Evolutionary conservation across 2,329 filamentous ascomycete species (phyloP).

Genomic region (Stylonectria norvegica): DNA sequence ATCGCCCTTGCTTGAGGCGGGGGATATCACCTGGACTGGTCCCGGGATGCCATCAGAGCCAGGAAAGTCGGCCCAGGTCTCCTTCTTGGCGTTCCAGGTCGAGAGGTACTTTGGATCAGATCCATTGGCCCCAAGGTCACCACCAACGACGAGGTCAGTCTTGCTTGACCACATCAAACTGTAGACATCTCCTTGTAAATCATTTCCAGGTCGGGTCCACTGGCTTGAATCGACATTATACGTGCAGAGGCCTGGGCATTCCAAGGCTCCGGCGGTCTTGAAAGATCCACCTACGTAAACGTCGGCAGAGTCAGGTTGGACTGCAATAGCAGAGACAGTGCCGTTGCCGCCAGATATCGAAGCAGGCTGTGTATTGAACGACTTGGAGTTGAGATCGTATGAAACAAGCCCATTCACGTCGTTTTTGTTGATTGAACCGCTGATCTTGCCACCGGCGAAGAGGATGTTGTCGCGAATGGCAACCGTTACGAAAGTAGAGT

Average conservation of each 20-base stretch:
- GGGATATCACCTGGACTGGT: constrained; percentile 70
- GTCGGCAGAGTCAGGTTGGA: constrained; percentile 66
- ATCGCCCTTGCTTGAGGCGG: constrained; percentile 67
- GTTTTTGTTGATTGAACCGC: constrained; percentile 62
- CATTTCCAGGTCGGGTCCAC: constrained; percentile 77
- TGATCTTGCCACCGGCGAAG: constrained; percentile 78
- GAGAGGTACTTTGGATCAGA: constrained; percentile 63
- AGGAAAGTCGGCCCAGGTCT: constrained; percentile 64
- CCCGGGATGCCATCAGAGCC: constrained; percentile 68
- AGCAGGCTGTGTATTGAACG: constrained; percentile 70
- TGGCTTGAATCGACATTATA: constrained; percentile 68
- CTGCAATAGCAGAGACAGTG: constrained; percentile 72
- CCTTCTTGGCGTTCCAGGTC: constrained; percentile 65
- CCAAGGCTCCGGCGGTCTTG: constrained; percentile 74
- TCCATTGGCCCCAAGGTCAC: constrained; percentile 67
- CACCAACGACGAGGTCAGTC: constrained; percentile 71
- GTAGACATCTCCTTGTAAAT: constrained; percentile 66
- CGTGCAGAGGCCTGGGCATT: constrained; percentile 77
- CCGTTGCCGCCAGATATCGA: constrained; percentile 66
- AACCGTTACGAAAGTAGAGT: constrained; percentile 73
- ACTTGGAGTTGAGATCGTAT: constrained; percentile 68
- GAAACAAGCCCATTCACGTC: constrained; percentile 70
- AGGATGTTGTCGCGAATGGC: constrained; percentile 64
- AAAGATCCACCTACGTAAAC: constrained; percentile 88
- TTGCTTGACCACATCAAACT: constrained; percentile 73